phyloP scores from a whole-genome alignment of 805 yeast species.

The Priceomyces castillae region DNA sequence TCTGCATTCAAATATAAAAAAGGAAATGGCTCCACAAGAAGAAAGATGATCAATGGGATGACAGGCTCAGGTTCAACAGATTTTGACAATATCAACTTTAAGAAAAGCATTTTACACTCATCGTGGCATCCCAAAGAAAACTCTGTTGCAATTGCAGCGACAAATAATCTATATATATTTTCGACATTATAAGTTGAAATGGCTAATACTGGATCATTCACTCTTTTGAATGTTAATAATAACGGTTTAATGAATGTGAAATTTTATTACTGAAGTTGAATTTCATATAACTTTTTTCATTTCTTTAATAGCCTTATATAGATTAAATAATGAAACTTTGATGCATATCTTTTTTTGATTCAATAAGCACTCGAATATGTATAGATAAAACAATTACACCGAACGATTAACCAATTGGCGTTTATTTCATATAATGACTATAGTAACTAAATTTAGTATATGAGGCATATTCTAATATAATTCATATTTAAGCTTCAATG shows the following conservation, averaged over 20 bases:
- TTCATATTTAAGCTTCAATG: constrained; percentile 36
- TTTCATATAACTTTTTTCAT: not conserved
- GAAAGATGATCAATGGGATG: constrained; percentile 50
- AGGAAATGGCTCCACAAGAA: constrained; percentile 38
- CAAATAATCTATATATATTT: constrained; percentile 86
- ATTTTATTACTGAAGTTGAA: not conserved
- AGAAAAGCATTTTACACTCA: constrained; percentile 88
- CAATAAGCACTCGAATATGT: not conserved
- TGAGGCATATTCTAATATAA: not conserved
- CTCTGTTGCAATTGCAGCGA: constrained; percentile 96
- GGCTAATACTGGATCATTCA: constrained; percentile 1
- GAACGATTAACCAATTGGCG: not conserved
- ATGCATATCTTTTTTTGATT: not conserved
- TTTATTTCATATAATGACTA: not conserved
- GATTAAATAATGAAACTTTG: not conserved
- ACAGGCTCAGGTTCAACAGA: constrained; percentile 58
- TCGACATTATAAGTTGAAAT: constrained; percentile 54
- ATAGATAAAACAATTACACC: not conserved
- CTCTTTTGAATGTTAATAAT: not conserved
- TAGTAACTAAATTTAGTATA: not conserved
- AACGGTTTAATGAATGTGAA: not conserved
- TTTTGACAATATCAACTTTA: constrained; percentile 82
- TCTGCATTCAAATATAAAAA: constrained; percentile 87
- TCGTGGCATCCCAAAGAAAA: constrained; percentile 99
- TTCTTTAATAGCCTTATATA: not conserved